These are phyloP conservation scores for Tuber aestivum DNA, from an alignment of 495 filamentous ascomycete species.

Conservation along the genomic window DNA sequence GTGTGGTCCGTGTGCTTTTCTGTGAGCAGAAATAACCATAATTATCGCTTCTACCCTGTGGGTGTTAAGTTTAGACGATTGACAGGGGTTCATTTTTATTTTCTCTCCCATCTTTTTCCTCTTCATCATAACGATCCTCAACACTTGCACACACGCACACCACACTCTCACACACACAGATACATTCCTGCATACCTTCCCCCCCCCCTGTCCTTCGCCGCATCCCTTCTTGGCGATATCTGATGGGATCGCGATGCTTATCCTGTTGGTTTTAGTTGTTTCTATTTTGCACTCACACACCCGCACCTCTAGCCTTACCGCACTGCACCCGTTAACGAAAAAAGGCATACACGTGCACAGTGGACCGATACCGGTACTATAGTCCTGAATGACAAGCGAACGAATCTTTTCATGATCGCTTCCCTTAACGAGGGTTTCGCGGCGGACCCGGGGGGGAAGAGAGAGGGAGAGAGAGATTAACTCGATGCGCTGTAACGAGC, in stretches of 20 bases:
- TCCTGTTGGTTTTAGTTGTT: conserved; percentile 31
- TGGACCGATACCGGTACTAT: no score
- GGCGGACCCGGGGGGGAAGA: no score
- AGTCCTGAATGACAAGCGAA: conserved; percentile 12
- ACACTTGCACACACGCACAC: no score
- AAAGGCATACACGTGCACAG: background rate
- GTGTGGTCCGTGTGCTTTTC: conserved; percentile 6
- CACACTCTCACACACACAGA: no score
- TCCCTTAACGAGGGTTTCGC: conserved; percentile 1
- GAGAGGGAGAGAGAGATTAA: conserved; percentile 8
- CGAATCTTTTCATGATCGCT: conserved; percentile 29
- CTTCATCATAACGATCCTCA: conserved; percentile 6
- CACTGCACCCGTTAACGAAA: conserved; percentile 12
- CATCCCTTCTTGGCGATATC: conserved; percentile 31
- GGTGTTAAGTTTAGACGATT: conserved; percentile 19
- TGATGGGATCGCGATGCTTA: conserved; percentile 19
- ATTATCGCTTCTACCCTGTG: conserved; percentile 22
- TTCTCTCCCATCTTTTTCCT: conserved; percentile 13
- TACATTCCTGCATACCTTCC: background rate
- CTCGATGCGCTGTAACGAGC: conserved; percentile 6
- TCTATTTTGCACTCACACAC: conserved; percentile 29
- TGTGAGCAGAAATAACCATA: conserved; percentile 31
- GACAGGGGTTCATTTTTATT: conserved; percentile 28
- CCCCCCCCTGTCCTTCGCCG: conserved; percentile 17
- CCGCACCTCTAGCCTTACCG: background rate